Evolutionary conservation across 83 land plant genomes (phyloP), one percentile per base, ranked within the genome.

Genomic region (Picea abies): DNA sequence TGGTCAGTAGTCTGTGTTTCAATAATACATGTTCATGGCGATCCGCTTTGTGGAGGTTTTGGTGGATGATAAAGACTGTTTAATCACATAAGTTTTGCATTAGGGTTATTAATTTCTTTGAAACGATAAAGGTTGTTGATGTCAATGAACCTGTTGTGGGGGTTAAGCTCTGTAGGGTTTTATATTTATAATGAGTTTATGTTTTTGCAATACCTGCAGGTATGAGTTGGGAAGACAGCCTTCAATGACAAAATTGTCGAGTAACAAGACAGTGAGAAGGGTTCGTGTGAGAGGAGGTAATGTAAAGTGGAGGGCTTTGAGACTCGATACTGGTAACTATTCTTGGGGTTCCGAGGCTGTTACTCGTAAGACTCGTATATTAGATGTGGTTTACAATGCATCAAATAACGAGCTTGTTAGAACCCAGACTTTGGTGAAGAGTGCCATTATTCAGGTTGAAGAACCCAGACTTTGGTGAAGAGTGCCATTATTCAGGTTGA

Each of bases 221-320:
- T 92, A 92, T 83, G 94, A 92, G 86, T 83, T 92, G 23, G 94
- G 94, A 70, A 86, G 94, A 76, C 94, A 92, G 86, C 86, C 93
- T 26, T 93, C 90, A 8, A 91, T 86, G 89, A 90, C 91, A 4
- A 90, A 90, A 81, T 71, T 90, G 7, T 89, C 91, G 4, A 88
- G 91, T 65, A 88, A 89, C 85, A 90, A 89, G 83, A 89, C 90
- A 15, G 92, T 88, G 60, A 79, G 88, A 32, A 77, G 88, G 44
- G 84, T 90, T 2, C 70, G 88, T 0, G 91, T 90, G 22, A 78
- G 92, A 20, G 92, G 92, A 26, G 91, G 91, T 4, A 90, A 90
- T 80, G 88, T 89, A 17, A 90, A 90, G 83, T 89, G 91, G 80
- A 80, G 89, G 72, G 84, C 89, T 2, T 81, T 87, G 22, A 82